A percentile compares a stretch with the other conserved stretches of the same genome.
These are phyloP conservation scores for Diphasiastrum complanatum DNA, from an alignment of 83 land plant species.

Conservation along the genomic window DNA sequence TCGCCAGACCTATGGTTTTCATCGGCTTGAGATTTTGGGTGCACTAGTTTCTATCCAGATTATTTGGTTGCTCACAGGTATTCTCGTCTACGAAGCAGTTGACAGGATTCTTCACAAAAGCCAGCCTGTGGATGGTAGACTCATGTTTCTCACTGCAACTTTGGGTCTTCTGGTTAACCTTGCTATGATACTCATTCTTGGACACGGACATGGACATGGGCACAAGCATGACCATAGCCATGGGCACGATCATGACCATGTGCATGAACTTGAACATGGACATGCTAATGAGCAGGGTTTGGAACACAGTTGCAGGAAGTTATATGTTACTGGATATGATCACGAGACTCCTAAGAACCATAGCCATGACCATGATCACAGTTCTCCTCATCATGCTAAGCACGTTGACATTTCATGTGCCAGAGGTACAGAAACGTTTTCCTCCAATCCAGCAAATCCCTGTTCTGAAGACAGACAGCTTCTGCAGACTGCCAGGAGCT, in stretches of 20 bases:
- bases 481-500: conserved; percentile 20
- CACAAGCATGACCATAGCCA: conserved; percentile 45
- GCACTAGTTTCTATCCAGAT: conserved; percentile 80
- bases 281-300: too few species aligned
- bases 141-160: conserved; percentile 78
- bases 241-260: conserved; percentile 26
- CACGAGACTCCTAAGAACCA: background rate
- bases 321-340: conserved; percentile 20
- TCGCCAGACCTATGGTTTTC: conserved; percentile 79
- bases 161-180: conserved; percentile 78
- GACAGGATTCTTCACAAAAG: conserved; percentile 41
- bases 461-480: too few species aligned
- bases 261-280: conserved; percentile 2
- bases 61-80: conserved; percentile 86
- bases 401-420: too few species aligned
- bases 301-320: too few species aligned
- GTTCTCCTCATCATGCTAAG: too few species aligned
- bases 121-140: conserved; percentile 57
- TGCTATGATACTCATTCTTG: conserved; percentile 68
- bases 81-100: conserved; percentile 83
- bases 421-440: too few species aligned
- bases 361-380: background rate
- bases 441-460: too few species aligned
- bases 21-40: conserved; percentile 62
- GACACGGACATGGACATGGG: conserved; percentile 43